Conservation (phyloP, 805 yeast species). For the Teunomyces atbi region DNA sequence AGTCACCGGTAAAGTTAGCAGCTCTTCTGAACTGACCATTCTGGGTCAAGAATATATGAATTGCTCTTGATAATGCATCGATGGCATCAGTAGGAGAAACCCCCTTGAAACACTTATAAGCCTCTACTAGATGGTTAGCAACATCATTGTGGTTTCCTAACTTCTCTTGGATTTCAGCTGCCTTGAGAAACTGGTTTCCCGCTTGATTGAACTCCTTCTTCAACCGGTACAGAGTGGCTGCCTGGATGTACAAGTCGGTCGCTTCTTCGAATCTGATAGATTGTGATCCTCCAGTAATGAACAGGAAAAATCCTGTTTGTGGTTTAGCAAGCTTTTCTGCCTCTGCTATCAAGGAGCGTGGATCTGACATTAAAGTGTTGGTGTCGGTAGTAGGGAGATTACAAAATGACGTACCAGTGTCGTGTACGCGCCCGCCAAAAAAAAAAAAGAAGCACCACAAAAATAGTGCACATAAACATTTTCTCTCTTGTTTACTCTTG, state of each 20-base stretch:
- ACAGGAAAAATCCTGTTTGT: conserved; percentile 66
- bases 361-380: conserved; percentile 38
- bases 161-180: conserved; percentile 74
- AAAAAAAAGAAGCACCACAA: no score
- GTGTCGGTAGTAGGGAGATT: neutral
- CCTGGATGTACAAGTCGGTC: conserved; percentile 83
- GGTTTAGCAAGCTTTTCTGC: conserved; percentile 50
- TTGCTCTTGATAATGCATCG: conserved; percentile 69
- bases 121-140: conserved; percentile 85
- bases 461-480: conserved; percentile 1
- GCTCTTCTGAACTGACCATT: conserved; percentile 96
- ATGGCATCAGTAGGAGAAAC: conserved; percentile 78
- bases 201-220: conserved; percentile 72
- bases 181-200: conserved; percentile 80
- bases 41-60: conserved; percentile 72
- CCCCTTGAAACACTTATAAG: conserved; percentile 79
- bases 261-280: conserved; percentile 83
- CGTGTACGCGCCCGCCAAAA: neutral
- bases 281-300: conserved; percentile 61
- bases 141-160: conserved; percentile 86
- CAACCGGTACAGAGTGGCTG: conserved; percentile 85
- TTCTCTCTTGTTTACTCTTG: neutral
- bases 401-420: neutral
- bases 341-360: conserved; percentile 42
- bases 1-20: conserved; percentile 88